Base-by-base conservation (phyloP, 371 early-diverging fungal genomes). In the Quaeritorhiza haematococci region DNA sequence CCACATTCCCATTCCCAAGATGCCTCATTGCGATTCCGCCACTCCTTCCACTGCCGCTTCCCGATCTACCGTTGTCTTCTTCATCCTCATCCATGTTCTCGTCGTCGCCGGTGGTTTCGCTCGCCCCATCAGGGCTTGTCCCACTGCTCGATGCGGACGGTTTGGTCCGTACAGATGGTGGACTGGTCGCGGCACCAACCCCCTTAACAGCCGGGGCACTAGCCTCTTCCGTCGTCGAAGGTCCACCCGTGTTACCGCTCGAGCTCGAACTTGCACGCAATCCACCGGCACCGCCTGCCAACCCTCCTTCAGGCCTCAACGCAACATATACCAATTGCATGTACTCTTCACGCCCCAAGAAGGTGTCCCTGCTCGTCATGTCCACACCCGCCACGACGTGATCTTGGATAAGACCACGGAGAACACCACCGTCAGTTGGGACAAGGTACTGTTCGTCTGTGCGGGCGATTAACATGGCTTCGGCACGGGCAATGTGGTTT, bases 341-440 rank as follows among this genome's bases (percentile, higher is more conserved):
- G 72, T 97, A 99, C 71, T 94, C 89, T 27, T 90, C 94, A 46
- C 85, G 82, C 26, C 82, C 84, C 49, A 98, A 89, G 78, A 98
- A 91, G 0, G 92, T 84, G 68, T 94, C 92, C 51, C 92, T 89
- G 33, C 84, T 76, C 23, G 92, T 89, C 88, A 99, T 84, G 71
- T 90, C 84, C 27, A 97, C 93, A 66, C 97, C 99, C 26, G 93
- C 90, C 43, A 94, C 95, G 26, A 99, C 94, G 69, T 98, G 98
- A 77, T 99, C 99, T 80, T 99, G 99, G 55, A 98, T 97, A 69
- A 99, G 75, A 69, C 99, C 99, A 60, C 99, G 89, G 42, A 99
- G 84, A n/a, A 99, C 99, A 17, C 86, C 85, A 69, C 99, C 99
- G 65, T 90, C 89, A 8, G 99, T 98, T 15, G 99, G 97, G 5